Percentiles rank a stretch among this genome's conserved stretches.
Evolutionary conservation across 192 early-diverging fungal species (phyloP).

Genomic region (Umbelopsis sp.): DNA sequence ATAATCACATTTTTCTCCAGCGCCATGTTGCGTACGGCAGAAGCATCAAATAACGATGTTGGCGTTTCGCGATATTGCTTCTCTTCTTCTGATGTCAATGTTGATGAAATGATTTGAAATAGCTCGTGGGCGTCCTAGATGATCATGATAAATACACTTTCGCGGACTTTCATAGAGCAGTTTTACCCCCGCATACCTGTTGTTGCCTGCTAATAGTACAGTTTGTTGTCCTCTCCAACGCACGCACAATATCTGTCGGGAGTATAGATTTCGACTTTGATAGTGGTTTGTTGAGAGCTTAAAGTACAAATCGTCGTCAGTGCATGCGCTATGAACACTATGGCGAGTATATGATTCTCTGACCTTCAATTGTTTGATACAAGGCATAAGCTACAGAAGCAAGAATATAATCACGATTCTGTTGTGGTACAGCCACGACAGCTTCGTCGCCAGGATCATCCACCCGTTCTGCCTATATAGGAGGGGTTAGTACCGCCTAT

Average conservation of each 20-base stretch:
- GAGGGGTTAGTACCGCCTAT: no score
- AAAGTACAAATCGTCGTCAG: neutral
- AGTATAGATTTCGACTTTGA: constrained; percentile 30
- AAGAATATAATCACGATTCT: constrained; percentile 36
- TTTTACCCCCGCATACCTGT: constrained; percentile 30
- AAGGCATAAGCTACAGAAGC: constrained; percentile 43
- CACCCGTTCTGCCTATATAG: constrained; percentile 39
- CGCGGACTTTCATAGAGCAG: neutral
- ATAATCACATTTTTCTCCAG: constrained; percentile 18
- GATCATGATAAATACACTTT: neutral
- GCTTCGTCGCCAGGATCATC: constrained; percentile 45
- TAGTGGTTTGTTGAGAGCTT: constrained; percentile 43
- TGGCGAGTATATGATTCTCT: neutral
- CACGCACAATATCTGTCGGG: constrained; percentile 38
- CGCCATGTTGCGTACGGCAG: constrained; percentile 26
- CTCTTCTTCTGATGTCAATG: constrained; percentile 73
- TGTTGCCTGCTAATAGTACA: constrained; percentile 42
- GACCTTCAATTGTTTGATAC: constrained; percentile 45
- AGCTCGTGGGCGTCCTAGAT: constrained; percentile 89
- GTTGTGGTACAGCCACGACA: constrained; percentile 23
- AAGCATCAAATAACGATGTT: constrained; percentile 35
- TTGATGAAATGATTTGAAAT: constrained; percentile 80
- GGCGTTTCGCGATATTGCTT: constrained; percentile 28
- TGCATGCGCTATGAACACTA: neutral
- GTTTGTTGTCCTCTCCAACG: constrained; percentile 35